A percentile compares a stretch with the other conserved stretches of the same genome.
These are phyloP conservation scores for Macrotyloma uniflorum DNA, from an alignment of 306 rosid genomes.

Conservation along the genomic window DNA sequence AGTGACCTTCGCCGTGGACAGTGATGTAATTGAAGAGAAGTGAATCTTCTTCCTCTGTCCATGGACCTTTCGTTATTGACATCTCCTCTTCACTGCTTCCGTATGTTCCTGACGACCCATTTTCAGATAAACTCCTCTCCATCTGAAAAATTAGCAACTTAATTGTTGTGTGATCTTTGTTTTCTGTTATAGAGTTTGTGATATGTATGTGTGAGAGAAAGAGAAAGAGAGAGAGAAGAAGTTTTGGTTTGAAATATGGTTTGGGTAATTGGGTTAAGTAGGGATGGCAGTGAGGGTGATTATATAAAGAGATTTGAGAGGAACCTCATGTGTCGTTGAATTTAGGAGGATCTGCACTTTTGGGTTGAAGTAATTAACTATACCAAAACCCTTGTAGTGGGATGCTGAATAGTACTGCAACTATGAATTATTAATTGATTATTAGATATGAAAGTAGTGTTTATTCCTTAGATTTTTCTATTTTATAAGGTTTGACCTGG, in stretches of 20 bases:
- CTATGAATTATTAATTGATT: not conserved
- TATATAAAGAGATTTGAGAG: conserved; percentile 13
- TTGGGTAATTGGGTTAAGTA: not conserved
- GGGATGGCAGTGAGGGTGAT: not conserved
- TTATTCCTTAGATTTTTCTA: not conserved
- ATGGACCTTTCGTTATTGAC: conserved; percentile 56
- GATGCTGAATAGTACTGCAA: not conserved
- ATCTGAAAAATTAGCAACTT: not conserved
- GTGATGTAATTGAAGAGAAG: conserved; percentile 44
- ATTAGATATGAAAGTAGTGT: not conserved
- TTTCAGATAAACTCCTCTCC: conserved; percentile 29
- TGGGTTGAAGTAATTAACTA: not conserved
- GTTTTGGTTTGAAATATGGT: not conserved
- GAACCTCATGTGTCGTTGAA: not conserved
- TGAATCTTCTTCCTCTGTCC: conserved; percentile 71
- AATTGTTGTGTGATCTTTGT: no score
- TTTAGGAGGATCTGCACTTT: conserved; percentile 31
- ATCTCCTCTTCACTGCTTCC: conserved; percentile 35
- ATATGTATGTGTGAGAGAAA: not conserved
- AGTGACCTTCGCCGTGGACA: conserved; percentile 58
- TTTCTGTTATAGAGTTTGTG: not conserved
- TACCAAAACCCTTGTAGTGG: not conserved
- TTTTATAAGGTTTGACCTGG: conserved; percentile 21
- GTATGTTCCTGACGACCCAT: not conserved
- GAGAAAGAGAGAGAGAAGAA: not conserved